phyloP scores from a whole-genome alignment of 1,139 yeast species.

The Yamadazyma atmosphaerica region DNA sequence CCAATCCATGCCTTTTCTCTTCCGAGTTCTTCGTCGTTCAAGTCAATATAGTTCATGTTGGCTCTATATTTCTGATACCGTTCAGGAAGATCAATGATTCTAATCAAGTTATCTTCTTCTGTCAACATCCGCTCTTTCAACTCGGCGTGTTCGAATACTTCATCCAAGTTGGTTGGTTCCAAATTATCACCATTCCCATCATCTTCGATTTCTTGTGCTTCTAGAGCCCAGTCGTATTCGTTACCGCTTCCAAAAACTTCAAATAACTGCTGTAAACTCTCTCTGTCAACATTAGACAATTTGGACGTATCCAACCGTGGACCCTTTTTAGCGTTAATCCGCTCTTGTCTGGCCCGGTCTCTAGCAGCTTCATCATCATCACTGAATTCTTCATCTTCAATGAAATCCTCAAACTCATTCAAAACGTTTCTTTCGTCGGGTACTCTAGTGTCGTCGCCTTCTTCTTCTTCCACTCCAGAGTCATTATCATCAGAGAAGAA shows the following conservation, averaged over 20 bases:
- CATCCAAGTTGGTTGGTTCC: conserved; percentile 68
- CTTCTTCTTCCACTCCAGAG: conserved; percentile 53
- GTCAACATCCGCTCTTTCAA: conserved; percentile 88
- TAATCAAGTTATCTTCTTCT: conserved; percentile 84
- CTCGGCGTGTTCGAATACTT: conserved; percentile 94
- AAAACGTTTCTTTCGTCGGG: conserved; percentile 45
- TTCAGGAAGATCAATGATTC: conserved; percentile 90
- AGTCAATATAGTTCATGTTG: conserved; percentile 60
- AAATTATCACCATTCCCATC: conserved; percentile 55
- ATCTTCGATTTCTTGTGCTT: conserved; percentile 76
- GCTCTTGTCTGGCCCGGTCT: conserved; percentile 36
- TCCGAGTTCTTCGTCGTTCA: conserved; percentile 66
- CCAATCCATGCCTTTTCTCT: conserved; percentile 82
- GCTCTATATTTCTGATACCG: conserved; percentile 79
- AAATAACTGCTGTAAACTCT: conserved; percentile 86
- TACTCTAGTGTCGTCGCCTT: conserved; percentile 51
- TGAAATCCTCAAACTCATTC: conserved; percentile 94
- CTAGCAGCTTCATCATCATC: conserved; percentile 72
- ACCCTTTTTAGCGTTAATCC: conserved; percentile 40
- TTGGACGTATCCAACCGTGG: conserved; percentile 55
- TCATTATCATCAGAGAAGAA: conserved; percentile 82
- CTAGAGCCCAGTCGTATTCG: conserved; percentile 97
- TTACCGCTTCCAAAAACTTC: conserved; percentile 98
- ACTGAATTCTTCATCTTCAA: conserved; percentile 94
- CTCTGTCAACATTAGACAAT: conserved; percentile 82